A percentile compares a stretch with the other conserved stretches of the same genome.
These are phyloP conservation scores for Vachellia collinsii DNA, from an alignment of 306 rosid genomes.

Conservation along the genomic window DNA sequence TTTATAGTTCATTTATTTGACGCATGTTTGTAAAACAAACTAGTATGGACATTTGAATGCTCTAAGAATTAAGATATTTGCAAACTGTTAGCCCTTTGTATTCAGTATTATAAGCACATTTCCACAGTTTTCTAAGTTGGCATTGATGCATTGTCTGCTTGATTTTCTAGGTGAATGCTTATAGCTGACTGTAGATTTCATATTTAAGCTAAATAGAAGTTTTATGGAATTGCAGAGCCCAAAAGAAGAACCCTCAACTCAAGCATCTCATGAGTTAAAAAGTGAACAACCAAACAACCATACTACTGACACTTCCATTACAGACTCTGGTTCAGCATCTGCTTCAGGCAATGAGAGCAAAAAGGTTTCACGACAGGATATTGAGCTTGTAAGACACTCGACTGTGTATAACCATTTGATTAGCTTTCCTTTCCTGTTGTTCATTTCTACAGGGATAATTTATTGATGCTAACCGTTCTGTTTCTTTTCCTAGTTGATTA, in stretches of 20 bases:
- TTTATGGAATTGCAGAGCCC: constrained; percentile 44
- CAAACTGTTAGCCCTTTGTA: constrained; percentile 13
- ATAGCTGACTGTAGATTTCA: constrained; percentile 1
- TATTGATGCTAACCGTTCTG: constrained; percentile 16
- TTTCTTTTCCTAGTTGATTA: constrained; percentile 29
- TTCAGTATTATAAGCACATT: constrained; percentile 8
- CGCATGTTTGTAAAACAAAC: constrained; percentile 19
- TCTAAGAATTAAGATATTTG: not conserved
- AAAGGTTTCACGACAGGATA: constrained; percentile 91
- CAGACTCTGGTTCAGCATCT: constrained; percentile 82
- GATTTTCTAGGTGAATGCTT: constrained; percentile 29
- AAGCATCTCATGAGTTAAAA: constrained; percentile 73
- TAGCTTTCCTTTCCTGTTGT: constrained; percentile 11
- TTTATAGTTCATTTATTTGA: constrained; percentile 13
- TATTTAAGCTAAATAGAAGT: constrained; percentile 18
- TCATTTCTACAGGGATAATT: constrained; percentile 1
- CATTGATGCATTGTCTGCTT: constrained; percentile 14
- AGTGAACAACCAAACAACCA: constrained; percentile 67
- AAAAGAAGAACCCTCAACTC: constrained; percentile 76
- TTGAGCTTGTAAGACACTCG: constrained; percentile 75
- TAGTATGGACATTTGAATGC: constrained; percentile 9
- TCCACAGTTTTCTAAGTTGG: constrained; percentile 14
- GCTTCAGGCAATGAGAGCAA: constrained; percentile 80
- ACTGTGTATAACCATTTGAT: constrained; percentile 2
- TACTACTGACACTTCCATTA: constrained; percentile 66